Base-by-base conservation (phyloP, 495 filamentous ascomycete species). In the Penicillium tannophilum region DNA sequence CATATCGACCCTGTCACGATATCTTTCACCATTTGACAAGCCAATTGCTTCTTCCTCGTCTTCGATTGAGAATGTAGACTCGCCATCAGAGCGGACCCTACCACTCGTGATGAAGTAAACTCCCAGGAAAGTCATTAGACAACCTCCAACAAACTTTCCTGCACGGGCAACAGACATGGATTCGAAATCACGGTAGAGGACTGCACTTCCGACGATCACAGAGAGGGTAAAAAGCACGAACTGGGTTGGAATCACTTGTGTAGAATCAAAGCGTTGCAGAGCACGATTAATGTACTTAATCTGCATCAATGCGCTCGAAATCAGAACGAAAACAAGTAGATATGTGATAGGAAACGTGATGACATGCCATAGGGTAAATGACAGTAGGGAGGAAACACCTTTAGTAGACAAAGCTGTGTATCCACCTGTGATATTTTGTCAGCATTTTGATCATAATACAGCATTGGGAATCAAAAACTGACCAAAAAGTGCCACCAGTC, bases 361-460 rank as follows among this genome's bases (percentile, higher is more conserved):
- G 8, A 89, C 89, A 55, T 87, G 87, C 80, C 92, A 91, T 19
- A 97, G 81, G 2, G 88, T 94, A 26, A 89, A 91, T 3, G 93
- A 96, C 43, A 98, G 82, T 70, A 98, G 86, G 0, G 94, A 97
- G 4, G 94, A 93, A 17, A 98, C 90, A 56, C 94, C 94, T 70
- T 98, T 98, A 36, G 94, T 98, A 6, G 93, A 91, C 12, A 98
- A 82, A 39, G 90, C 94, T 10, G 94, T 98, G 74, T 97, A 98
- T 54, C 90, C 94, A 52, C 92, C 91, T 93, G 55, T 42, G 42
- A 19, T 31, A 30, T 12, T 11, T 7, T 24, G 61, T 77, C 44
- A 77, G 78, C 69, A 68, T 58, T 17, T 6, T 12, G 28, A 39
- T 17, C 42, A 10, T 20, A 36, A 53, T 20, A 51, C 36, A 17